Base-by-base conservation (phyloP, 805 yeast species). In the Priceomyces castillae region DNA sequence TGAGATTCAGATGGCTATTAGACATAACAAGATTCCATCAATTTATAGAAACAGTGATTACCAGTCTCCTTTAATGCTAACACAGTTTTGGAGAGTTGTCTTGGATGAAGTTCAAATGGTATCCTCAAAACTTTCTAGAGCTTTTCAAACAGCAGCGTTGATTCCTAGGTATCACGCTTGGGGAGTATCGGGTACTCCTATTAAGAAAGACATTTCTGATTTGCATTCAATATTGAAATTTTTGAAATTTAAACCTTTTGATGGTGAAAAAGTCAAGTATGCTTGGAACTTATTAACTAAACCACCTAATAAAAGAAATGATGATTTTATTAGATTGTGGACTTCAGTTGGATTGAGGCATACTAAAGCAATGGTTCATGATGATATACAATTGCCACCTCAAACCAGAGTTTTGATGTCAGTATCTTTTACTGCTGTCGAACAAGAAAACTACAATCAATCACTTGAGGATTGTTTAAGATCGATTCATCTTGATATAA, bases 171-270 rank as follows among this genome's bases (percentile, higher is more conserved):
- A 80, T 37, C 97, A 94, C 64, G 81, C 96, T 0, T 94, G 98
- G 98, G 97, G 96, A 12, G 97, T 90, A 0, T 87, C 96, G 1
- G 99, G 99, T 5, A 94, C 99, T 0, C 95, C 97, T 0, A 84
- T 90, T 12, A 81, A 82, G 50, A 77, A 77, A 48, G 74, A 79
- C 31, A 63, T 86, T 34, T 60, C 71, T 25, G 97, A 92, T 61
- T 69, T 90, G 38, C 80, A 77, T 35, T 84, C 95, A 0, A 72
- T 89, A 4, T 58, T 90, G 26, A 74, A 79, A 11, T 92, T 88
- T 54, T 61, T 90, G 46, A 71, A 82, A 48, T 59, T 80, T 12
- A 67, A 71, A 30, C 99, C 98, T 0, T 86, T 88, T 50, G 69
- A 69, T 41, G 67, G 69, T 42, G 74, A 69, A 15, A 54, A 61